These are phyloP conservation scores for Pseudevernia furfuracea DNA, from an alignment of 495 filamentous ascomycete species.

Conservation along the genomic window DNA sequence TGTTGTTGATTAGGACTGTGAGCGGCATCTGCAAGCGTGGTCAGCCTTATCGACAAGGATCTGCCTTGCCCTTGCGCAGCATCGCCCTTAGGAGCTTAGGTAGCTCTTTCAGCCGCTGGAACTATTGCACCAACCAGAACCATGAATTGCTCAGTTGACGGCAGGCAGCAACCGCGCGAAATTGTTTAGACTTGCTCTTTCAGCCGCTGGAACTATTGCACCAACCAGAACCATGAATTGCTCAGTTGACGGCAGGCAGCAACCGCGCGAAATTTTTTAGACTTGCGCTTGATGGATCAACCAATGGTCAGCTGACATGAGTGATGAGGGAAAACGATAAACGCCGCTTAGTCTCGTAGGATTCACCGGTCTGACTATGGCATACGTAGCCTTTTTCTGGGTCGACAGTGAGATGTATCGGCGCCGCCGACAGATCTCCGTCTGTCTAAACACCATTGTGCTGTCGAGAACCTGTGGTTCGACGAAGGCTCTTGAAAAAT, in stretches of 20 bases:
- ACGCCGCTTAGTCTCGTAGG: neutral
- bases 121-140: neutral
- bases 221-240: neutral
- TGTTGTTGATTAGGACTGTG: neutral
- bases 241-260: neutral
- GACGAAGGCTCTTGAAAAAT: neutral
- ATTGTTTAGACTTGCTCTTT: neutral
- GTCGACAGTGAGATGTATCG: slow-evolving; percentile 3
- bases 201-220: neutral
- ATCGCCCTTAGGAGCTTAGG: neutral
- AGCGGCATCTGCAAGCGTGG: neutral
- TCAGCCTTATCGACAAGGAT: neutral
- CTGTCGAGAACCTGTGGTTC: neutral
- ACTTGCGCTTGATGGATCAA: slow-evolving; percentile 2
- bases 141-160: neutral
- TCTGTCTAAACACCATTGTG: neutral
- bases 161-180: slow-evolving; percentile 1
- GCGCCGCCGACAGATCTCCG: neutral
- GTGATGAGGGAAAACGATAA: neutral
- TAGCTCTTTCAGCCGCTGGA: neutral
- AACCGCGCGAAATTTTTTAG: slow-evolving; percentile 4
- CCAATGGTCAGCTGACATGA: neutral
- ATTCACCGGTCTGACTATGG: neutral
- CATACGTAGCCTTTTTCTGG: neutral
- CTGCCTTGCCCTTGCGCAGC: slow-evolving; percentile 5